Evolutionary conservation across 2,329 filamentous ascomycete species (phyloP).

Genomic region (Akanthomyces dipterigenus): DNA sequence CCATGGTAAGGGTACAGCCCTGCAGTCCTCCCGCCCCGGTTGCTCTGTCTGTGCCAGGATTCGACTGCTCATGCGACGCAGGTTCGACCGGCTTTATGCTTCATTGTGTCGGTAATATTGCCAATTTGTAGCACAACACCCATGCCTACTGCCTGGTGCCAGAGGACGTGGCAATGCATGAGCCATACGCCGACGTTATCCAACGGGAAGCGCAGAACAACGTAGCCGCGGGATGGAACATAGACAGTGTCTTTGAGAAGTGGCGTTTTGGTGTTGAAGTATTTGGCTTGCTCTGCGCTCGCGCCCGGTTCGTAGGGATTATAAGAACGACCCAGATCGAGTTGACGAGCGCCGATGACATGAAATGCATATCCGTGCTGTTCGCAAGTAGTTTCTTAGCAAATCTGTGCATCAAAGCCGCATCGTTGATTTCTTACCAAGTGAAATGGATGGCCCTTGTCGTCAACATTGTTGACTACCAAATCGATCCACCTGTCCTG

Average conservation of each 20-base stretch:
- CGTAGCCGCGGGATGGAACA: constrained; percentile 28
- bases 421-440: constrained; percentile 24
- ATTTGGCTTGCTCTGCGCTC: neutral
- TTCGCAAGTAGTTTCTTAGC: neutral
- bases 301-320: constrained; percentile 4
- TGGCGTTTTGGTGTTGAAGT: constrained; percentile 17
- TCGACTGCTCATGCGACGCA: neutral
- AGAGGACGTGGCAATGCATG: constrained; percentile 32
- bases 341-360: constrained; percentile 12
- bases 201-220: constrained; percentile 26
- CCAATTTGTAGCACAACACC: constrained; percentile 25
- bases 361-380: constrained; percentile 17
- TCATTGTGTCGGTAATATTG: neutral
- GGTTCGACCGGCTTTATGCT: neutral
- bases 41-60: neutral
- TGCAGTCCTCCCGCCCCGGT: no score
- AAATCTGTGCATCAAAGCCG: no score
- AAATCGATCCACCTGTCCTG: constrained; percentile 37
- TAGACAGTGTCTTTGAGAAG: constrained; percentile 29
- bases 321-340: constrained; percentile 7
- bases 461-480: constrained; percentile 44
- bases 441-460: constrained; percentile 43
- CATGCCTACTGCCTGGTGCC: constrained; percentile 34
- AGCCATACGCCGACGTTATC: constrained; percentile 32
- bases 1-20: no score